phyloP scores from a whole-genome alignment of 164 flowering plant genomes.

The Echeveria elegans region DNA sequence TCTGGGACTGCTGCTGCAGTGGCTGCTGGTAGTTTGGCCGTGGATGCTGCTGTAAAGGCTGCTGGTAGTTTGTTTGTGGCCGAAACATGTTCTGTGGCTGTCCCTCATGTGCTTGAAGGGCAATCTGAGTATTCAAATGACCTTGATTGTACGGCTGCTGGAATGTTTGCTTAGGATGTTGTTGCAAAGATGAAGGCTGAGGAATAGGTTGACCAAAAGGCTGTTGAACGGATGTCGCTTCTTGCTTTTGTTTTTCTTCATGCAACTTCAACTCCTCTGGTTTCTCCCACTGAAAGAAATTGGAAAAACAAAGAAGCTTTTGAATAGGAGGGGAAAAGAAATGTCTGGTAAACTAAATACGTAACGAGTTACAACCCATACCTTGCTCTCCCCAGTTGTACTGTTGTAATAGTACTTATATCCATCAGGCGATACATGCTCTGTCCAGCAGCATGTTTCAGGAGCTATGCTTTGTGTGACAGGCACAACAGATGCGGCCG shows the following conservation, averaged over 20 bases:
- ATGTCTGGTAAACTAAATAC: neutral
- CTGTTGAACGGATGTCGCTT: conserved; percentile 34
- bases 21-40: conserved; percentile 27
- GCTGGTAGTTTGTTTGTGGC: conserved; percentile 32
- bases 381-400: conserved; percentile 78
- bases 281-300: conserved; percentile 77
- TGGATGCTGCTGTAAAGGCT: conserved; percentile 11
- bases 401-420: conserved; percentile 80
- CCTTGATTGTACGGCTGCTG: neutral
- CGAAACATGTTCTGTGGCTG: conserved; percentile 26
- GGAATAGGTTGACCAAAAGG: conserved; percentile 37
- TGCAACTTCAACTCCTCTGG: conserved; percentile 64
- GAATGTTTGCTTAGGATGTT: conserved; percentile 17
- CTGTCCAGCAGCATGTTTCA: conserved; percentile 76
- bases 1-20: conserved; percentile 23
- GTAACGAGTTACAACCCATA: conserved; percentile 14
- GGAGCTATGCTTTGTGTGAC: conserved; percentile 29
- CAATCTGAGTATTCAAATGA: conserved; percentile 18
- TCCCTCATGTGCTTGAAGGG: conserved; percentile 31
- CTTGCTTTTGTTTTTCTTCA: conserved; percentile 52
- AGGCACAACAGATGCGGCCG: conserved; percentile 31
- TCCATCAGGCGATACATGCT: conserved; percentile 95
- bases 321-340: neutral
- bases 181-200: conserved; percentile 37
- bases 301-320: neutral